Percentiles rank a stretch among this genome's conserved stretches.
Conservation (phyloP, 2,329 filamentous ascomycete genomes). For the Metarhizium rileyi region DNA sequence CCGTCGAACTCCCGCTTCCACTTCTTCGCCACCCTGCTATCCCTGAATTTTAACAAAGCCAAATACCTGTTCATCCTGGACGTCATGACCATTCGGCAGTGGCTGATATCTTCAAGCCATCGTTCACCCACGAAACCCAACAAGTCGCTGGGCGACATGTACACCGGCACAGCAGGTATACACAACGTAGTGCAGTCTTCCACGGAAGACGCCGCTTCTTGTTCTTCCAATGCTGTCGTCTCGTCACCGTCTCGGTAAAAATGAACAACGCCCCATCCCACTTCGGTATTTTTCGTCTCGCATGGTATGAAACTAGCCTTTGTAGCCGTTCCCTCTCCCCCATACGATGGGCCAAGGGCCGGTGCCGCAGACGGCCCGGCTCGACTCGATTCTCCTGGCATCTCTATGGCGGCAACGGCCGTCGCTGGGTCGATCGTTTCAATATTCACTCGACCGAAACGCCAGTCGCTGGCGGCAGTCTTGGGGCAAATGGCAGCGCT, state of each 20-base stretch:
- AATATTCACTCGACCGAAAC: conserved; percentile 69
- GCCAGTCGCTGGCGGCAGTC: conserved; percentile 58
- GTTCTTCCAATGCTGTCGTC: conserved; percentile 38
- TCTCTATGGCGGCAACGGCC: conserved; percentile 14
- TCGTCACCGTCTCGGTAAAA: conserved; percentile 82
- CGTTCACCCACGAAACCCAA: conserved; percentile 84
- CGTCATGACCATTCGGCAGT: conserved; percentile 91
- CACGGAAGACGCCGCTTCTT: conserved; percentile 19
- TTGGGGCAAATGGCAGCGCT: conserved; percentile 35
- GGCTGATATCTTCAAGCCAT: conserved; percentile 77
- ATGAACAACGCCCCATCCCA: conserved; percentile 89
- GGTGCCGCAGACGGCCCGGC: conserved; percentile 39
- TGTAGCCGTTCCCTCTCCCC: conserved; percentile 61
- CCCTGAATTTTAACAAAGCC: conserved; percentile 88
- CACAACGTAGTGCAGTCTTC: conserved; percentile 79
- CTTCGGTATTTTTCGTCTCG: conserved; percentile 61
- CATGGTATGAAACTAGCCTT: conserved; percentile 72
- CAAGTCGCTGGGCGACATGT: conserved; percentile 84
- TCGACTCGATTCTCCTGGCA: conserved; percentile 28
- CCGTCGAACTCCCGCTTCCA: conserved; percentile 89
- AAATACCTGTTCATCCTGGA: conserved; percentile 84
- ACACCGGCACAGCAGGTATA: conserved; percentile 88
- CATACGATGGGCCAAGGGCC: conserved; percentile 43
- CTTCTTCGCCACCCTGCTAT: conserved; percentile 59
- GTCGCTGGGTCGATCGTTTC: conserved; percentile 64